phyloP scores from a whole-genome alignment of 345 rosid genomes.

The Hibiscus tridactylites region DNA sequence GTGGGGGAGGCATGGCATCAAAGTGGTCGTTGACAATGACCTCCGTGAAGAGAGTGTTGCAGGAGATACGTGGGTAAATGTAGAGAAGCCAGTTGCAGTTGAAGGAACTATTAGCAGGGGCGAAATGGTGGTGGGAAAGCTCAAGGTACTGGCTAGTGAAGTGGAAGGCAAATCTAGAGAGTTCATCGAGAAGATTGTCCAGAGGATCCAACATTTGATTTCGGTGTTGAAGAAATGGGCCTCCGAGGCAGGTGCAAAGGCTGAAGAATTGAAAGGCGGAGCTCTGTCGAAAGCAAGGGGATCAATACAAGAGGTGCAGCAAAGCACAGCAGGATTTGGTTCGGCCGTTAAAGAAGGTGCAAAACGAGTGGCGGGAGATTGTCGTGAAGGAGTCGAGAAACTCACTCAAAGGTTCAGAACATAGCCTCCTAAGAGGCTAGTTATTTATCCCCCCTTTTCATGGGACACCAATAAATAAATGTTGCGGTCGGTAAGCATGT shows the following conservation, averaged over 20 bases:
- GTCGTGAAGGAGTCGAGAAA: slow-evolving; percentile 59
- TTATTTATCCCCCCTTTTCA: not conserved
- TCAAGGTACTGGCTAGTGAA: slow-evolving; percentile 45
- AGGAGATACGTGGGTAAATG: slow-evolving; percentile 52
- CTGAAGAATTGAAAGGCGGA: slow-evolving; percentile 25
- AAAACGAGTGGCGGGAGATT: slow-evolving; percentile 50
- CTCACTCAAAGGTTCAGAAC: slow-evolving; percentile 58
- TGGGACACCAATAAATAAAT: slow-evolving; percentile 10
- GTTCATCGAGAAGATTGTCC: slow-evolving; percentile 36
- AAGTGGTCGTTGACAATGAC: slow-evolving; percentile 67
- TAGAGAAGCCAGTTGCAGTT: slow-evolving; percentile 37
- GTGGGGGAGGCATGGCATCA: slow-evolving; percentile 80
- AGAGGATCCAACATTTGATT: slow-evolving; percentile 35
- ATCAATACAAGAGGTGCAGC: slow-evolving; percentile 47
- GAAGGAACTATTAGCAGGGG: slow-evolving; percentile 60
- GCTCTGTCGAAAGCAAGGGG: slow-evolving; percentile 25
- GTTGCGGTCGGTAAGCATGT: slow-evolving; percentile 2
- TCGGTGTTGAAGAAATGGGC: slow-evolving; percentile 38
- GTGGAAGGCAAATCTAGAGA: slow-evolving; percentile 48
- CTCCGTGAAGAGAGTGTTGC: slow-evolving; percentile 58
- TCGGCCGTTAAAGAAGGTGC: slow-evolving; percentile 46
- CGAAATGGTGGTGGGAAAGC: slow-evolving; percentile 41
- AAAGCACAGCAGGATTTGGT: slow-evolving; percentile 32
- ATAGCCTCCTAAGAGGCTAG: slow-evolving; percentile 8
- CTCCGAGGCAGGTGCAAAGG: slow-evolving; percentile 18